These are phyloP conservation scores for Ascochyta lentis DNA, from an alignment of 2,329 filamentous ascomycete species.

Conservation along the genomic window DNA sequence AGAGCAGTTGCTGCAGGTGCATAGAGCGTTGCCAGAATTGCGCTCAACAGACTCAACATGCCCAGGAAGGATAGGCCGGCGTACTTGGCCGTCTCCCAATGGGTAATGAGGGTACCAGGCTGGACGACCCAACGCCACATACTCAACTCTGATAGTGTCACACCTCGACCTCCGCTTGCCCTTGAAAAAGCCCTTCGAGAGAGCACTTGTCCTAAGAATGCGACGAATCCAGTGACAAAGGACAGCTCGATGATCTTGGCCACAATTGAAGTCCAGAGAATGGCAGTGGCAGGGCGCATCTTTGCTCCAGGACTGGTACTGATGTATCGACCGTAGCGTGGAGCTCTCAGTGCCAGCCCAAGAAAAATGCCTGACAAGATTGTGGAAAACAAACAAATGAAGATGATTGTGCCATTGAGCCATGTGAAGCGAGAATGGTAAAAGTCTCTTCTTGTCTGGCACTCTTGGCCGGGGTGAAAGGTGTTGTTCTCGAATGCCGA, in stretches of 20 bases:
- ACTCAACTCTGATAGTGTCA: constrained; percentile 77
- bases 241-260: constrained; percentile 80
- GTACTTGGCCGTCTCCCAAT: constrained; percentile 69
- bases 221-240: constrained; percentile 78
- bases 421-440: constrained; percentile 53
- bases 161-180: constrained; percentile 62
- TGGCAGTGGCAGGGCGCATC: constrained; percentile 69
- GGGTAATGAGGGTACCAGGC: constrained; percentile 74
- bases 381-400: constrained; percentile 67
- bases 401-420: constrained; percentile 54
- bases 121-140: constrained; percentile 73
- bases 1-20: constrained; percentile 78
- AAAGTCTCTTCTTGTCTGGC: constrained; percentile 48
- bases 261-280: constrained; percentile 70
- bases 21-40: constrained; percentile 73
- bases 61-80: constrained; percentile 71
- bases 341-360: constrained; percentile 65
- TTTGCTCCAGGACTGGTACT: constrained; percentile 53
- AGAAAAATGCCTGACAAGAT: constrained; percentile 71
- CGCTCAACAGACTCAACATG: constrained; percentile 67
- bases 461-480: constrained; percentile 47
- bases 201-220: constrained; percentile 75
- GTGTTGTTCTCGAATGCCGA: constrained; percentile 45
- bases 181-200: constrained; percentile 69
- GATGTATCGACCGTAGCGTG: constrained; percentile 67